A percentile compares a stretch with the other conserved stretches of the same genome.
These are phyloP conservation scores for Chlamydomonas sphaeroides DNA, from an alignment of 139 green algal genomes.

Conservation along the genomic window DNA sequence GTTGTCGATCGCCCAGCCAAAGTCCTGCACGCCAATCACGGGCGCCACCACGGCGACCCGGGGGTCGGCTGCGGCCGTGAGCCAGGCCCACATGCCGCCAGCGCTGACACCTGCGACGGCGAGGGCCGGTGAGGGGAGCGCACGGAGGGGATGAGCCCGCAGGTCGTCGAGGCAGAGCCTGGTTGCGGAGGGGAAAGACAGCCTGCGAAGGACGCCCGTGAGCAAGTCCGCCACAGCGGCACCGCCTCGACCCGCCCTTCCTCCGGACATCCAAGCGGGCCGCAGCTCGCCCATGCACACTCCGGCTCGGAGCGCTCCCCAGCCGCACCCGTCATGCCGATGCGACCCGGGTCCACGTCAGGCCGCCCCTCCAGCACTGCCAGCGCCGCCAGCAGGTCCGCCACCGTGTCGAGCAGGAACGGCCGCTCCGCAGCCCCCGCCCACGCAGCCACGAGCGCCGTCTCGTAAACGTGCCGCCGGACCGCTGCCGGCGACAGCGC, in stretches of 20 bases:
- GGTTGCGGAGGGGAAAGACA: no score
- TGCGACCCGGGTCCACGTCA: conserved; percentile 68
- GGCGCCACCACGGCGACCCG: conserved; percentile 68
- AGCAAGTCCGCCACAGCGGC: no score
- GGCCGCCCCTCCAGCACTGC: conserved; percentile 66
- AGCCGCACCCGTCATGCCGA: conserved; percentile 68
- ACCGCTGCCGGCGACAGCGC: background rate
- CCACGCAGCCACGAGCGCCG: conserved; percentile 65
- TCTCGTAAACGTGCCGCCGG: conserved; percentile 58
- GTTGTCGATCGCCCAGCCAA: conserved; percentile 69
- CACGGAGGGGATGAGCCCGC: no score
- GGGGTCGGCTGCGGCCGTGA: conserved; percentile 61
- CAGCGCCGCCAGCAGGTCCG: conserved; percentile 71
- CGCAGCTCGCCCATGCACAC: no score
- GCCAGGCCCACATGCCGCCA: conserved; percentile 81
- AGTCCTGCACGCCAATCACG: conserved; percentile 77
- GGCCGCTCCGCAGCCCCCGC: conserved; percentile 58
- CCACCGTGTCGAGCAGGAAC: conserved; percentile 76
- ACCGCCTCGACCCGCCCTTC: no score
- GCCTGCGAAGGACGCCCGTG: no score
- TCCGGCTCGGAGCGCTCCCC: no score
- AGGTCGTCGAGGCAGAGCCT: no score
- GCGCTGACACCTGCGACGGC: conserved; percentile 65
- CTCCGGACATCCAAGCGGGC: no score
- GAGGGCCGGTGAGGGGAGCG: no score